Percentiles rank a stretch among this genome's conserved stretches.
Conservation (phyloP, 768 basidiomycete species). For the Rhodosporidiobolus sp. region DNA sequence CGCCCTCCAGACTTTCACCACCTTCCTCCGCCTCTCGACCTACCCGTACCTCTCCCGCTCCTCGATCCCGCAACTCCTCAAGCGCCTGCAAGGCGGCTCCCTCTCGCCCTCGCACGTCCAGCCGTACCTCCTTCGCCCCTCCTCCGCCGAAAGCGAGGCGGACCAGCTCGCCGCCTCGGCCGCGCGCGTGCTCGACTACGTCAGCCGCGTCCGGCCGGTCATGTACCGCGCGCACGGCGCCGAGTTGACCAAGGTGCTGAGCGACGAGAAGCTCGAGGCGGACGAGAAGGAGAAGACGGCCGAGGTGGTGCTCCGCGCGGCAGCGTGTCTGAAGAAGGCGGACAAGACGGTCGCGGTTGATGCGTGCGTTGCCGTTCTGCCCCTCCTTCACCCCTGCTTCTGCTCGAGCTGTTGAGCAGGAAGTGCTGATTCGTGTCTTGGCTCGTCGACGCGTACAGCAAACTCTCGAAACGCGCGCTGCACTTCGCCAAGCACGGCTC, state of each 20-base stretch:
- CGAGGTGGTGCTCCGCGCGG: conserved; percentile 58
- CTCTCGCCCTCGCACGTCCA: neutral
- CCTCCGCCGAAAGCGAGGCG: neutral
- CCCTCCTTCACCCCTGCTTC: neutral
- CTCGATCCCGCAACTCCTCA: conserved; percentile 74
- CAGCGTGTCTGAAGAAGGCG: conserved; percentile 18
- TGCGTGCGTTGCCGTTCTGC: conserved; percentile 16
- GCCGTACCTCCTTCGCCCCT: too few relatives aligned
- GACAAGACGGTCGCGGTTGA: conserved; percentile 10
- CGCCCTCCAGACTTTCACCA: conserved; percentile 64
- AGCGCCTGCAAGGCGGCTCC: conserved; percentile 51
- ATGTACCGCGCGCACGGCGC: conserved; percentile 70
- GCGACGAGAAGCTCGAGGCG: conserved; percentile 54
- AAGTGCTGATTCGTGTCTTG: too few relatives aligned
- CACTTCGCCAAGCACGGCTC: neutral
- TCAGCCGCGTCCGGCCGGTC: conserved; percentile 72
- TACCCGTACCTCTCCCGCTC: conserved; percentile 79
- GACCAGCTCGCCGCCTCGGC: neutral
- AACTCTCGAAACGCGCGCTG: conserved; percentile 14
- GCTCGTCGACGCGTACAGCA: too few relatives aligned
- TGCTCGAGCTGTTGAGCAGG: neutral
- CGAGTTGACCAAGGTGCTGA: conserved; percentile 70
- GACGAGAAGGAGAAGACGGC: conserved; percentile 48
- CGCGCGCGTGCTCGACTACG: conserved; percentile 53
- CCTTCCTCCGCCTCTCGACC: conserved; percentile 66